Evolutionary conservation across 2,329 filamentous ascomycete genomes (phyloP).

Genomic region (Trichoderma sp.): DNA sequence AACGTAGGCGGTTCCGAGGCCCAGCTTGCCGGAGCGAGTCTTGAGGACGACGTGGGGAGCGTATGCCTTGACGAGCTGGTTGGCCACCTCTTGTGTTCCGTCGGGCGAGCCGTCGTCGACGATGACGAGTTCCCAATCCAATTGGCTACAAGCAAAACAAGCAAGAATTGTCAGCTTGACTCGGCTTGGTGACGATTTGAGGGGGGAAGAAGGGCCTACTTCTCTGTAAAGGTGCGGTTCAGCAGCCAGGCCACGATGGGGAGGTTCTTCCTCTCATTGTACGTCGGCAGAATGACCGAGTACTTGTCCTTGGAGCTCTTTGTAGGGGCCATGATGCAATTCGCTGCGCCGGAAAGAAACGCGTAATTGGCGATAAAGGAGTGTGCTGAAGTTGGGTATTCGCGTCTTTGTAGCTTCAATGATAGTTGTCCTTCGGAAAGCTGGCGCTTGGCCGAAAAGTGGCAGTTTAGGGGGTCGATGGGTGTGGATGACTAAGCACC

Average conservation of each 20-base stretch:
- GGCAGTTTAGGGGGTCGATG: slow-evolving; percentile 7
- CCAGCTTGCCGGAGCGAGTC: slow-evolving; percentile 88
- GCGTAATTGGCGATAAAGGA: slow-evolving; percentile 26
- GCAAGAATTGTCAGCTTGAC: background rate
- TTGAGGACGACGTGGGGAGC: slow-evolving; percentile 75
- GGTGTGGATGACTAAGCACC: slow-evolving; percentile 15
- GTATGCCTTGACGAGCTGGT: slow-evolving; percentile 87
- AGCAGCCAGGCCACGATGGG: slow-evolving; percentile 94
- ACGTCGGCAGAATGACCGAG: slow-evolving; percentile 95
- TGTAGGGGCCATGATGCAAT: slow-evolving; percentile 44
- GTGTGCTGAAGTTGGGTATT: slow-evolving; percentile 28
- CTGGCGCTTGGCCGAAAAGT: slow-evolving; percentile 9
- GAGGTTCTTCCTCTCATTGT: slow-evolving; percentile 96
- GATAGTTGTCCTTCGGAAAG: slow-evolving; percentile 18
- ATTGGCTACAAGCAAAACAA: slow-evolving; percentile 55
- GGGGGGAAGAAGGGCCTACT: slow-evolving; percentile 50
- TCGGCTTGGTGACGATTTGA: background rate
- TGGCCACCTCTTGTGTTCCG: slow-evolving; percentile 85
- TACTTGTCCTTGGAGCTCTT: slow-evolving; percentile 66
- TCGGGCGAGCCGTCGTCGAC: slow-evolving; percentile 98
- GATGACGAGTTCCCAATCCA: slow-evolving; percentile 97
- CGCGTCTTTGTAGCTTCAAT: slow-evolving; percentile 17
- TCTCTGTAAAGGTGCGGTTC: slow-evolving; percentile 83
- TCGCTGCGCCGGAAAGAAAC: background rate
- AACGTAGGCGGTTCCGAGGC: slow-evolving; percentile 94